Base-by-base conservation (phyloP, 805 yeast species). In the Candida parachauliodes region DNA sequence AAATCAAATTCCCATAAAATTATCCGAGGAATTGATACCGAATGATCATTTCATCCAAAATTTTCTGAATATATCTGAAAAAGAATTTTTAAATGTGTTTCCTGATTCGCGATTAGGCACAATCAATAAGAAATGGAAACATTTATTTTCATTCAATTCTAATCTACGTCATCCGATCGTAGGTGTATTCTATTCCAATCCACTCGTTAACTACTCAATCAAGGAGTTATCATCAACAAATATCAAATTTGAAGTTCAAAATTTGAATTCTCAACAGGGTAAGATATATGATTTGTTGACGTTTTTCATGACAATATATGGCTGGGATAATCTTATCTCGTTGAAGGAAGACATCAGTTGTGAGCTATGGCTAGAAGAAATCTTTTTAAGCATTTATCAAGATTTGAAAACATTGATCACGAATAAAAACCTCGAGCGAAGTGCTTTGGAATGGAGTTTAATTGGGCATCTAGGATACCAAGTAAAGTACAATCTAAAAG, bases 251-350 rank as follows among this genome's bases (percentile, higher is more conserved):
- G 57, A 67, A 8, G 67, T 52, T 37, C 60, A 68, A 1, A 43
- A 60, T 4, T 59, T 60, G 2, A 35, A 46, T 11, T 46, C 54
- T 3, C 43, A 55, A 37, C 66, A 71, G 70, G 73, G 72, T 8
- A 52, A 68, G 30, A 50, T 61, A 1, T 91, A 87, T 55, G 81
- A 80, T 29, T 59, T 88, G 39, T 59, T 91, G 40, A 79, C 94
- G 4, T 67, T 77, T 7, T 73, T 93, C 46, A 77, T 81, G 2
- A 72, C 81, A 14, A 61, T 70, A 17, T 65, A 81, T 28, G 96
- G 96, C 3, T 91, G 98, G 98, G 87, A 86, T 48, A 76, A 72
- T 24, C 58, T 88, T 24, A 68, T 89, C 46, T 65, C 68, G 40
- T 52, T 81, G 26, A 76, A 96, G 41, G 77, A 88, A 1, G 63